Base-by-base conservation (phyloP, 345 rosid genomes). In the Xanthoceras sorbifolium region DNA sequence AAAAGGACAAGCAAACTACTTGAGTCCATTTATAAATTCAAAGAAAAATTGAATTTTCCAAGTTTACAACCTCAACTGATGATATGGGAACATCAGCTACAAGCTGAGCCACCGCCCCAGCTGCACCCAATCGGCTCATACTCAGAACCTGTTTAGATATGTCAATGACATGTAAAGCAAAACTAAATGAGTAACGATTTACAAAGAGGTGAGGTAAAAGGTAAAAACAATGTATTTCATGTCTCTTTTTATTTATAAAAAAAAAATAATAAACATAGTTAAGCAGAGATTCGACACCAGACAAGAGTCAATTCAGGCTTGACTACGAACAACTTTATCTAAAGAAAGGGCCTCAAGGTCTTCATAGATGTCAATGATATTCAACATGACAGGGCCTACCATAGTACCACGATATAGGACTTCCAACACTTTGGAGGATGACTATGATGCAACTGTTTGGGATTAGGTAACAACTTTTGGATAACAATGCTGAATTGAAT, bases 101-200 rank as follows among this genome's bases (percentile, higher is more conserved):
- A 52, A 90, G 94, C 80, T 86, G 94, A 65, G 97, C 93, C 70
- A 90, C 97, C 0, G 94, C 93, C 28, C 90, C 90, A 0, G 97
- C 82, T 75, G 88, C 93, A 3, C 97, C 94, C 26, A 87, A 70
- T 82, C 94, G 77, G 77, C 97, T 92, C 93, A 89, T 90, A 84
- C 91, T 92, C 76, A 92, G 72, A 42, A 92, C 92, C 94, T 92
- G 89, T 72, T 82, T 1, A 71, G 20, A 26, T 10, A 26, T 50
- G 32, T 7, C 40, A 67, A 69, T 20, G 62, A 36, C 40, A 18
- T 59, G 40, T 42, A 38, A 36, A 9, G 3, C 29, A 12, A 52
- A 28, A 77, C 26, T 22, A 29, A 34, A 50, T 50, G 5, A 20
- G 36, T 38, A 65, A 4, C 4, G 34, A 46, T 60, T 22, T 48